Base-by-base conservation (phyloP, 139 green algal species). In the Monoraphidium neglectum region DNA sequence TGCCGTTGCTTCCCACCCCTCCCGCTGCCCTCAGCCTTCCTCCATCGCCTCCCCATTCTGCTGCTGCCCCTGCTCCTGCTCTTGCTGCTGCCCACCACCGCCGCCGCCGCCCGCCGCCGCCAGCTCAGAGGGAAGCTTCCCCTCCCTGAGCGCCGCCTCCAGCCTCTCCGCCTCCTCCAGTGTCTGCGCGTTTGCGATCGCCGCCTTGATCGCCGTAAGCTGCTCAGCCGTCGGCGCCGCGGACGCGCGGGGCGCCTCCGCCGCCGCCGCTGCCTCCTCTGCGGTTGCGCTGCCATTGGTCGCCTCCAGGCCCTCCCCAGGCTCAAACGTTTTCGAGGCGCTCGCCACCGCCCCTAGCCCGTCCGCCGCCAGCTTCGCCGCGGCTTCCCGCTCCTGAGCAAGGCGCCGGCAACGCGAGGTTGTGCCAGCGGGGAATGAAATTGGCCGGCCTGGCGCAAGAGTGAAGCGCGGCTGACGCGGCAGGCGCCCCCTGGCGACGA, bases 101-200 rank as follows among this genome's bases (percentile, higher is more conserved):
- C 56, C 56, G 26, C 56, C 56, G 56, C 56, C 56, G 56, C 56
- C 56, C 26, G 56, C 56, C 56, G 56, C 56, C 38, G 63, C 71
- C 46, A 89, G 53, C 32, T 89, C 82, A 26, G 76, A 85, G 0
- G 92, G 93, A 71, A 97, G 56, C n/a, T 92, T 78, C 16, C 95
- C 95, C 21, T 83, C 87, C 18, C 68, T 82, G 13, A 98, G 83
- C 18, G 94, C 93, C 35, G 89, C 81, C 83, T 99, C 95, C 38
- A 98, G 81, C 56, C 79, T 56, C 60, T 77, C 40, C 33, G 97
- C 94, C 77, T 99, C 95, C 72, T 98, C 92, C 72, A 99, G 82
- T 6, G 95, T 98, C 51, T 89, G 78, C n/a, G 87, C 87, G 40
- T 93, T 93, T 0, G 92, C 93, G 75, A 98, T 97, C 13, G 93